Percentiles rank a stretch among this genome's conserved stretches.
These are phyloP conservation scores for Hypoxylon intermedium DNA, from an alignment of 495 filamentous ascomycete species.

Conservation along the genomic window DNA sequence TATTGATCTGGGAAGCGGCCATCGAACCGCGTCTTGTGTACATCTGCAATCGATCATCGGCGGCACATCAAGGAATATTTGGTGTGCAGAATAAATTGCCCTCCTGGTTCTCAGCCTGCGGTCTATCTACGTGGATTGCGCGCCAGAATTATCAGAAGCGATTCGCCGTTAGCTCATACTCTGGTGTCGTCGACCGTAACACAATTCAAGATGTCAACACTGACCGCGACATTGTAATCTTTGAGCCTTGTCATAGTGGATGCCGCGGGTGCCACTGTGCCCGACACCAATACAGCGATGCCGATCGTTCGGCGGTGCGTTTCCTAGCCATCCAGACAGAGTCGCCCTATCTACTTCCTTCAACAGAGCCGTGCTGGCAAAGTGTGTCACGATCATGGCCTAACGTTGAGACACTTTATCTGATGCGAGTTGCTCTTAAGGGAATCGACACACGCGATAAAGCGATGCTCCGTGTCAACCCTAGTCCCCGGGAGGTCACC, in stretches of 20 bases:
- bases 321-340: conserved; percentile 39
- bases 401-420: conserved; percentile 39
- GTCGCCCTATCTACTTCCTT: conserved; percentile 10
- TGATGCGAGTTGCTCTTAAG: conserved; percentile 38
- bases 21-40: conserved; percentile 37
- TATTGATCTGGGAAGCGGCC: conserved; percentile 43
- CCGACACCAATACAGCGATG: conserved; percentile 35
- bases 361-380: conserved; percentile 35
- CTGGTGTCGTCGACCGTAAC: background rate
- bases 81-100: conserved; percentile 29
- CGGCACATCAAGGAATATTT: background rate
- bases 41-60: conserved; percentile 36
- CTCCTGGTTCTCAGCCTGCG: conserved; percentile 38
- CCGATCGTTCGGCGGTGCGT: conserved; percentile 33
- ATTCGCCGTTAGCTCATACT: conserved; percentile 13
- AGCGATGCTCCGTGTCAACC: conserved; percentile 40
- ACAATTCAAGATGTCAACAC: conserved; percentile 29
- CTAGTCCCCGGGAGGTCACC: conserved; percentile 15
- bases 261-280: conserved; percentile 43
- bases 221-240: conserved; percentile 37
- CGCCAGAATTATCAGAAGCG: conserved; percentile 22
- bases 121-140: conserved; percentile 24
- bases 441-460: conserved; percentile 33
- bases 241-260: conserved; percentile 40
- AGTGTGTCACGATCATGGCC: conserved; percentile 38